Base-by-base conservation (phyloP, 106 monocot genomes). In the Dioscorea zingiberensis region DNA sequence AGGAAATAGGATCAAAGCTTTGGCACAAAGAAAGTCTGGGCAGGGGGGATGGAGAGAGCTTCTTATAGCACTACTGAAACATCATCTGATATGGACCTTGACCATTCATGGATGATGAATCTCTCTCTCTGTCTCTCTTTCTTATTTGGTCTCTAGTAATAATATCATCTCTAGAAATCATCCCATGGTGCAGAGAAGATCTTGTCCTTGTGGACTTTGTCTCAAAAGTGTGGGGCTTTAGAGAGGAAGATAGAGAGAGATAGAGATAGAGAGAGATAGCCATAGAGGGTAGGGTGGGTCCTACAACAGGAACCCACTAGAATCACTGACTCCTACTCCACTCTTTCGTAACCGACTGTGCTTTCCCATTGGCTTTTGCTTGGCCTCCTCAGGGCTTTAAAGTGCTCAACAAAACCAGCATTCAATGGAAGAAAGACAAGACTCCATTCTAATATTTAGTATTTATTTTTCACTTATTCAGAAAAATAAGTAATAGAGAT, bases 261-360 rank as follows among this genome's bases (percentile, higher is more conserved):
- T 30, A 53, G 17, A 10, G 51, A 38, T 53, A 63, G 55, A 38
- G 38, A 2, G 38, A 38, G 38, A 38, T 6, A 38, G 38, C n/a
- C n/a, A 38, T 1, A 38, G 4, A 10, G 38, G 38, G 10, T 8
- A 6, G 38, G 10, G 30, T 38, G 38, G 62, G 68, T 58, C 47
- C 59, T 64, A 59, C 53, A 44, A 25, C 58, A 72, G 46, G 53
- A 48, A 49, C 26, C 29, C 66, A 72, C 68, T 65, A 46, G 71
- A 81, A 72, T 81, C 76, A 81, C 71, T 63, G 72, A 73, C 76
- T 69, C 76, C 73, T 29, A 73, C 71, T 72, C 81, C 67, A 69
- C 64, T 73, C 48, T 45, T 47, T 66, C n/a, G 67, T 73, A 72
- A 78, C 78, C 27, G 73, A 73, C 62, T 58, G 51, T 54, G 59